phyloP scores from a whole-genome alignment of 176 grass and related monocot species.

The Carex scoparia region DNA sequence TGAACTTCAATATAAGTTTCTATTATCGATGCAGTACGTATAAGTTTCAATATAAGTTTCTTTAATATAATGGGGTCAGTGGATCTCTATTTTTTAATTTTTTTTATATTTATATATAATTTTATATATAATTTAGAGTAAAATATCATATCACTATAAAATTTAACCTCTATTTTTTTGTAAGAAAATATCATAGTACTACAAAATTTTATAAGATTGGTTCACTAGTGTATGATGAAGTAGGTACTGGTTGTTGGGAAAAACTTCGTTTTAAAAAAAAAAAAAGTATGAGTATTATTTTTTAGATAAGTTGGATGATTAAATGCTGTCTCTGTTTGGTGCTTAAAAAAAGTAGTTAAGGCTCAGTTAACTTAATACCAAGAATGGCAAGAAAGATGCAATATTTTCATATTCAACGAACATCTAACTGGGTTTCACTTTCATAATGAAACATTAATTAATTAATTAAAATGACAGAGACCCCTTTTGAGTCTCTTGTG shows the following conservation, averaged over 20 bases:
- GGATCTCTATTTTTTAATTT: too few species aligned
- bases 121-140: too few species aligned
- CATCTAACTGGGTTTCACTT: not conserved
- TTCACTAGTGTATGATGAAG: not conserved
- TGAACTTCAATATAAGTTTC: not conserved
- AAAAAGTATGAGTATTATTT: not conserved
- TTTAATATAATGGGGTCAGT: too few species aligned
- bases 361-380: not conserved
- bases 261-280: not conserved
- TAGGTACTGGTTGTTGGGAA: not conserved
- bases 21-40: not conserved
- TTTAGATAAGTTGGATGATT: not conserved
- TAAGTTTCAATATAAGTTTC: too few species aligned
- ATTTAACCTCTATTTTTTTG: too few species aligned
- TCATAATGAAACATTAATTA: not conserved
- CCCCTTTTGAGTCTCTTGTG: not conserved
- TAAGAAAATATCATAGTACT: too few species aligned
- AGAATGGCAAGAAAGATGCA: not conserved
- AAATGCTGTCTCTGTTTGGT: not conserved
- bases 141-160: too few species aligned
- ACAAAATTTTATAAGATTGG: too few species aligned
- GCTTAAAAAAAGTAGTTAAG: not conserved
- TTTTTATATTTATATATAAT: too few species aligned
- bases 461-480: not conserved
- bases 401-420: not conserved